These are phyloP conservation scores for Annulohypoxylon truncatum DNA, from an alignment of 2,329 filamentous ascomycete genomes.

Conservation along the genomic window DNA sequence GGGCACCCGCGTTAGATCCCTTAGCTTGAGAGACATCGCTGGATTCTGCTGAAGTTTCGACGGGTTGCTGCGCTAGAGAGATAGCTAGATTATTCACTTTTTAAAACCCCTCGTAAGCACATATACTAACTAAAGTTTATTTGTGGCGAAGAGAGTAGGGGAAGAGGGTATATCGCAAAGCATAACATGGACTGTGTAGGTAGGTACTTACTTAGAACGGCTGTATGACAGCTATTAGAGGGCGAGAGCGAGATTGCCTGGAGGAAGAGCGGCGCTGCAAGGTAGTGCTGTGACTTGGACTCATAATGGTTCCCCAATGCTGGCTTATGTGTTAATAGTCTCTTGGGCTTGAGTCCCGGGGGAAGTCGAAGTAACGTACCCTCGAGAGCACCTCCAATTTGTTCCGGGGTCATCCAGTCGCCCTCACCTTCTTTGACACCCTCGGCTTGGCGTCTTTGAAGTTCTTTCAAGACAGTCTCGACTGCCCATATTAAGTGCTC, in stretches of 20 bases:
- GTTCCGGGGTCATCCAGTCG: conserved; percentile 75
- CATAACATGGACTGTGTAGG: conserved; percentile 12
- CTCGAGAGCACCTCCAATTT: conserved; percentile 80
- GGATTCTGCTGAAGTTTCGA: conserved; percentile 50
- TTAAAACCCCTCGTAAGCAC: conserved; percentile 34
- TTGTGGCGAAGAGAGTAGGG: not conserved
- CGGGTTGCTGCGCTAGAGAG: conserved; percentile 75
- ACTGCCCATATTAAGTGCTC: conserved; percentile 83
- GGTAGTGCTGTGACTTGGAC: conserved; percentile 77
- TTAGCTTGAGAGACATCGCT: conserved; percentile 47
- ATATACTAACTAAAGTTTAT: not conserved
- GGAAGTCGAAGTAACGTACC: conserved; percentile 54
- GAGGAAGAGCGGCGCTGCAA: conserved; percentile 87
- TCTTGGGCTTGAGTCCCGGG: not conserved
- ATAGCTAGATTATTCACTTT: conserved; percentile 83
- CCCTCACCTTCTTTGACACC: conserved; percentile 78
- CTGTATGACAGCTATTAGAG: conserved; percentile 76
- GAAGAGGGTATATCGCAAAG: not conserved
- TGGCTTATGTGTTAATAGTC: conserved; percentile 50
- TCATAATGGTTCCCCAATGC: conserved; percentile 83
- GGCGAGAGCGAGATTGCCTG: conserved; percentile 80
- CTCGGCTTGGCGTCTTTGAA: conserved; percentile 72
- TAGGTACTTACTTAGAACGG: conserved; percentile 74
- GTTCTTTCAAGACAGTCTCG: conserved; percentile 80
- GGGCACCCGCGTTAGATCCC: conserved; percentile 46